Conservation (phyloP, 2,329 filamentous ascomycete genomes). For the Microsporum audouinii region DNA sequence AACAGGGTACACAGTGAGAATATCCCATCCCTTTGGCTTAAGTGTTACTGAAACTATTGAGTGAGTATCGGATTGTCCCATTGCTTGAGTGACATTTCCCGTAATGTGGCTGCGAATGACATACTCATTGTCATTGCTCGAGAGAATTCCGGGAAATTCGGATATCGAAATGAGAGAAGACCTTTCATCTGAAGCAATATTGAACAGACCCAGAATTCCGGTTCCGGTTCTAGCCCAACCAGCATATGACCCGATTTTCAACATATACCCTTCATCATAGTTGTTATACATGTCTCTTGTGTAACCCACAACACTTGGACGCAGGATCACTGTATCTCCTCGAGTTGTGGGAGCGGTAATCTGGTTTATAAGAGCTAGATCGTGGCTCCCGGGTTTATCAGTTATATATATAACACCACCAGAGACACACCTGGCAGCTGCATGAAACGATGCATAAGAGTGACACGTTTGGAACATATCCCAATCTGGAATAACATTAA, state of each 20-base stretch:
- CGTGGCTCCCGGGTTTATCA: constrained; percentile 71
- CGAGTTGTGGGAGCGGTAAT: constrained; percentile 65
- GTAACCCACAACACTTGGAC: constrained; percentile 64
- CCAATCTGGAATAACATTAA: constrained; percentile 81
- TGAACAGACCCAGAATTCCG: constrained; percentile 74
- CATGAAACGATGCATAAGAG: constrained; percentile 70
- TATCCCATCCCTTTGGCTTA: constrained; percentile 60
- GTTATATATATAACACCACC: constrained; percentile 94
- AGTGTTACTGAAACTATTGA: constrained; percentile 53
- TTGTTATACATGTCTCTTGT: constrained; percentile 61
- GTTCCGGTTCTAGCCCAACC: constrained; percentile 57
- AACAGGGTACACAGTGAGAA: constrained; percentile 63
- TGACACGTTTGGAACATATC: constrained; percentile 62
- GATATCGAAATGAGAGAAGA: constrained; percentile 59
- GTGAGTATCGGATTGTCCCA: constrained; percentile 23
- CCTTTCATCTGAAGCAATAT: constrained; percentile 52
- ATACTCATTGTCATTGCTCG: constrained; percentile 44
- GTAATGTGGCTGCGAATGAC: constrained; percentile 61
- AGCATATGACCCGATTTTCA: constrained; percentile 71
- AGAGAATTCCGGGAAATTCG: constrained; percentile 59
- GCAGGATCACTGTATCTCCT: constrained; percentile 66
- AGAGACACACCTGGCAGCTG: constrained; percentile 75
- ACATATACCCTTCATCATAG: constrained; percentile 60
- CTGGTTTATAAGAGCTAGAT: constrained; percentile 61
- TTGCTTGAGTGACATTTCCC: constrained; percentile 44